Evolutionary conservation across 2,329 filamentous ascomycete genomes (phyloP), one percentile per base, ranked within the genome.

Genomic region (Aspergillus pseudoglaucus): DNA sequence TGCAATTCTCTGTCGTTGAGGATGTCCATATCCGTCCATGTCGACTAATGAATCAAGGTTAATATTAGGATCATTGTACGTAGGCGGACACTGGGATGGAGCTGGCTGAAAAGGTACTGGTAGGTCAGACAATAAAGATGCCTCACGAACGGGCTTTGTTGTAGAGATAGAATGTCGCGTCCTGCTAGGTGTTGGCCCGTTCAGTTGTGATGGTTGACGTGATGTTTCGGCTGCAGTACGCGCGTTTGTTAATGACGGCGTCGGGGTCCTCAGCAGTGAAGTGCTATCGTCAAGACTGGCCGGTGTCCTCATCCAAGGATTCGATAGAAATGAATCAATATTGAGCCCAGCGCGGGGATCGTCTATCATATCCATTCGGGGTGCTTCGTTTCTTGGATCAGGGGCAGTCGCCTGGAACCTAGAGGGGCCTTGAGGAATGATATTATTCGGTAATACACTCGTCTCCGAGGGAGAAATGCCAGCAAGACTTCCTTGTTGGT

Each of bases 1-100:
- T 6, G 65, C 64, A 42, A 68, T 68, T 25, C 61, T 55, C 20
- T 58, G 61, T 39, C 58, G 59, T 20, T 54, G 56, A n/a, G 59
- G 49, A 18, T 54, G 47, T 9, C 57, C 59, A 25, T 64, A 63
- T 18, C 57, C 54, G 23, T 65, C 61, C 23, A 67, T 60, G 14
- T 66, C 59, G 32, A 63, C 59, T 23, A 66, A 60, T 1, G 60
- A 45, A 7, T 55, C 51, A 5, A 63, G 52, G 10, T 54, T 54
- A 8, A 66, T 45, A 12, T 58, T 59, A n/a, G 57, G 51, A 10
- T 64, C 64, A 35, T 53, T 58, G 46, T 62, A 66, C 3, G 55
- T 25, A 3, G 50, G 46, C 14, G 54, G 59, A 44, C 65, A 67
- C 42, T 60, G 64, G 22, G 47, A 45, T 2, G 49, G 44, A 5